Percentiles rank a stretch among this genome's conserved stretches.
phyloP scores from a whole-genome alignment of 208 protist species.

The Acanthamoeba rhysodes region DNA sequence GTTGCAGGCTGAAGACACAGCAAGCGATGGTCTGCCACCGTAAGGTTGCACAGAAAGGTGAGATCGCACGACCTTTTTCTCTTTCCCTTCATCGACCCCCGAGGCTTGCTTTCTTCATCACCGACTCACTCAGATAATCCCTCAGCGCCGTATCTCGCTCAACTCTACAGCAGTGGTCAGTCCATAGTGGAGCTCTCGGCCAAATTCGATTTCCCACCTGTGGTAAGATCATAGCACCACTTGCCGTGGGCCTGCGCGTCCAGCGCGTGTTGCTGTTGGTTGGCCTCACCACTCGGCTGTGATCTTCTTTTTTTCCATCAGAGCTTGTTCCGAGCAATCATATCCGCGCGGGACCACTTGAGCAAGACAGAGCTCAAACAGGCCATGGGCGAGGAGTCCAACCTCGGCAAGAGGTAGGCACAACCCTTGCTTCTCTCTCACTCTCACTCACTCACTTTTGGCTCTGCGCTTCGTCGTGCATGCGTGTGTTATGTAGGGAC shows the following conservation, averaged over 20 bases:
- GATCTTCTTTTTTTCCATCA: not conserved
- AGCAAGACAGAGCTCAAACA: not conserved
- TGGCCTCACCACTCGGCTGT: not conserved
- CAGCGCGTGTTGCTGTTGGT: not conserved
- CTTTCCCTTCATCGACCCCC: no score
- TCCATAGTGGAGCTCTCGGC: not conserved
- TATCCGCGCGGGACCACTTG: not conserved
- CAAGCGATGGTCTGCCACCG: not conserved
- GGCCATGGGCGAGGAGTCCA: not conserved
- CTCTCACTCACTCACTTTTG: not conserved
- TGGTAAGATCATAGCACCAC: not conserved
- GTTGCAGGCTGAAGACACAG: not conserved
- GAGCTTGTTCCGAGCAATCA: not conserved
- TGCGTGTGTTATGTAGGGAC: not conserved
- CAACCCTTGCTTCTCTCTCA: no score
- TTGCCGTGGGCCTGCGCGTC: no score
- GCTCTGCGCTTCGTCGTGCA: not conserved
- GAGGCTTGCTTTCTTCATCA: not conserved
- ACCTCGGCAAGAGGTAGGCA: not conserved
- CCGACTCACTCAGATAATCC: not conserved
- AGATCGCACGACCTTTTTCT: no score
- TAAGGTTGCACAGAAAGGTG: not conserved
- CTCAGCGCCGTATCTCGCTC: not conserved
- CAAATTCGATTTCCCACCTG: not conserved
- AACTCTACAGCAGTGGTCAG: not conserved